Conservation (phyloP, 2,329 filamentous ascomycete genomes). For the Hymenoscyphus occultus region DNA sequence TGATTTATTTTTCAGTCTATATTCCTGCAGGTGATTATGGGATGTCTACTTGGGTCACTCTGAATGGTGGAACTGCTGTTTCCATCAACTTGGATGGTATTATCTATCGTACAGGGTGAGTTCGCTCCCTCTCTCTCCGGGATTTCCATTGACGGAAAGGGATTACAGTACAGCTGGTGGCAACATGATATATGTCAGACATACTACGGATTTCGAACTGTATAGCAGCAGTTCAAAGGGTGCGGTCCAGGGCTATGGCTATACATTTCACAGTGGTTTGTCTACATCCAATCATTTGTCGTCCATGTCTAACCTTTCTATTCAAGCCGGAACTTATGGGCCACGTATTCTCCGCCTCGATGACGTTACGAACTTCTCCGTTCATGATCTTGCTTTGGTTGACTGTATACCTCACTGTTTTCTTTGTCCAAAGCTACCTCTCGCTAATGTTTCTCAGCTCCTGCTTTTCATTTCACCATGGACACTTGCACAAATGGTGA, state of each 20-base stretch:
- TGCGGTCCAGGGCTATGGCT: constrained; percentile 52
- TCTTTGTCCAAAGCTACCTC: not conserved
- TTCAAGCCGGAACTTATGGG: constrained; percentile 15
- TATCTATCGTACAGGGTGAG: constrained; percentile 47
- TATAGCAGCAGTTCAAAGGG: constrained; percentile 50
- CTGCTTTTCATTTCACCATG: constrained; percentile 43
- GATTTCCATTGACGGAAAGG: not conserved
- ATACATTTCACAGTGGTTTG: constrained; percentile 42
- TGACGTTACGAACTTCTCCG: constrained; percentile 25
- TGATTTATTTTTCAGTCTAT: constrained; percentile 19
- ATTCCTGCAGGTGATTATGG: constrained; percentile 44
- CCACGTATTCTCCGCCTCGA: constrained; percentile 27
- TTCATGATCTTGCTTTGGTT: constrained; percentile 29
- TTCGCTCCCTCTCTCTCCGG: not conserved
- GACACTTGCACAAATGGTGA: constrained; percentile 51
- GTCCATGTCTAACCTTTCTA: constrained; percentile 22
- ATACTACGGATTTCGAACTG: constrained; percentile 50
- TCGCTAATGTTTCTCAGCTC: constrained; percentile 18
- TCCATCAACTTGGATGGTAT: constrained; percentile 52
- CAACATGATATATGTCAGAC: constrained; percentile 52
- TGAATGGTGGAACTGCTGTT: constrained; percentile 46
- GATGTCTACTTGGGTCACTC: constrained; percentile 47
- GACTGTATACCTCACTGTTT: constrained; percentile 17
- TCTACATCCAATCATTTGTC: constrained; percentile 18
- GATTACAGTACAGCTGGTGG: constrained; percentile 36